Base-by-base conservation (phyloP, 805 yeast species). In the Saccharomyces kudriavzevii region DNA sequence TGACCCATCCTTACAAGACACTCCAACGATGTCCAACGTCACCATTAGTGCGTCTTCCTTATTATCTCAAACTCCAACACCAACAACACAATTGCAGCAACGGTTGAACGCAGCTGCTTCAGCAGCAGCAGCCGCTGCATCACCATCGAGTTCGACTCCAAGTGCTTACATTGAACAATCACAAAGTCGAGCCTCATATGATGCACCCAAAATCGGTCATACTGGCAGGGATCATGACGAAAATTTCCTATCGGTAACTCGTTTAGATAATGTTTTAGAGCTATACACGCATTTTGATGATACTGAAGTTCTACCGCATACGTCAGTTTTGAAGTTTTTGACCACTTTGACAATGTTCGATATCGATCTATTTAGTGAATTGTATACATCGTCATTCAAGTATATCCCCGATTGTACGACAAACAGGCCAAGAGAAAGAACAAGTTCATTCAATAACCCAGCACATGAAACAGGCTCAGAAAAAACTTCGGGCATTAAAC, bases 281-380 rank as follows among this genome's bases (percentile, higher is more conserved):
- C 51, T 65, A 9, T 65, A 60, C 49, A 58, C 62, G 2, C 56
- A 58, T 25, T 58, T 62, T 40, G 66, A 62, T 40, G 67, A 60
- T 10, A 47, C 57, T 11, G 72, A 68, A 49, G 61, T 65, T 2
- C 47, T 64, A 43, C 60, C 68, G 1, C 66, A 65, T 49, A 59
- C 67, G 3, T 56, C 67, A 3, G 62, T 63, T 3, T 49, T 68
- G 25, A 57, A 62, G 27, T 67, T 68, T 49, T 52, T 66, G 35
- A 54, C 59, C 6, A 57, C 62, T 1, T 51, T 68, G 49, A 49
- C 61, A 10, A 48, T 68, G 56, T 55, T 68, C 17, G 70, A 64
- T 50, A 55, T 62, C 1, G 66, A 62, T 5, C 60, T 60, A 1
- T 63, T 64, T 47, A 47, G 51, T 11, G 68, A 64, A 29, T 25